Base-by-base conservation (phyloP, 345 rosid genomes). In the Syzygium oleosum region DNA sequence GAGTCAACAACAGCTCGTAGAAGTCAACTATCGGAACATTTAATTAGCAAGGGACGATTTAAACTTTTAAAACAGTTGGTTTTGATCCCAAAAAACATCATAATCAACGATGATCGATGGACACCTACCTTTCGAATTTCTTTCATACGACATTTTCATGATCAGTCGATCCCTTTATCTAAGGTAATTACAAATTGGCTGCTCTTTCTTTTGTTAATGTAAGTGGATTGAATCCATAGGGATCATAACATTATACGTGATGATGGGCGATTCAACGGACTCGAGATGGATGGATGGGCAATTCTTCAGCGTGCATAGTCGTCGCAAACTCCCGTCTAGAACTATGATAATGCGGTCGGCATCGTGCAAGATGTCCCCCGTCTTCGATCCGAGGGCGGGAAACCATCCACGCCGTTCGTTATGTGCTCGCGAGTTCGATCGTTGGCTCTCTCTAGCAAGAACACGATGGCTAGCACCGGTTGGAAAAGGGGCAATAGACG, bases 241-340 rank as follows among this genome's bases (percentile, higher is more conserved):
- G 59, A 68, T 68, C 23, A 16, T 16, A 8, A 19, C 4, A 16
- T 5, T 31, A 9, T 31, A 68, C 6, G 6, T 53, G 56, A 9
- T 7, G 7, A 54, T 2, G 22, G 56, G 56, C 56, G 8, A 19
- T 19, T 22, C 3, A 3, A 7, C 0, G 7, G 23, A 6, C 17
- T n/a, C 2, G 73, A 68, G 12, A 68, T 9, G 0, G 3, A 0
- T 9, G 23, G 23, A 68, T 31, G 0, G 13, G 19, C 12, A 34
- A 34, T 68, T 34, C 2, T 16, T 17, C 19, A 3, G 21, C 7
- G 0, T 8, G 21, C 1, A 2, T 0, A 4, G 41, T 1, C 11
- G 2, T 65, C 1, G 23, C 5, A 15, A 0, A 15, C 22, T 14
- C 2, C 9, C 22, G 7, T 29, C 0, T 65, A 4, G 1, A 31